These are phyloP conservation scores for Circinella minor DNA, from an alignment of 371 early-diverging fungal genomes.

Conservation along the genomic window DNA sequence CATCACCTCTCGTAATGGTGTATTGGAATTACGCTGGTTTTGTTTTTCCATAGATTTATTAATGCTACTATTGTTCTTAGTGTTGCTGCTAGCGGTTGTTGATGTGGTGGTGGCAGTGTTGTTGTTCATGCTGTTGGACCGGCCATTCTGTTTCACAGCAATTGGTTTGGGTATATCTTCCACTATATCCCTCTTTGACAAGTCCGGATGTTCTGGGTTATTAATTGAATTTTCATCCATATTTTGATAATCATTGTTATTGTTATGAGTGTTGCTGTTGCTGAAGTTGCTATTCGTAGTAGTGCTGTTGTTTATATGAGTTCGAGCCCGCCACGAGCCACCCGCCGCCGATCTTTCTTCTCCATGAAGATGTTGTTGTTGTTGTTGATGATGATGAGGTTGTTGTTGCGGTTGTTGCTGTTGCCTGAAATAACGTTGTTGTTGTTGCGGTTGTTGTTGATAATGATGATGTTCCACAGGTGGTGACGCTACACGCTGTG, in stretches of 20 bases:
- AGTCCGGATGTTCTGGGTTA: not conserved
- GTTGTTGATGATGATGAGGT: slow-evolving; percentile 17
- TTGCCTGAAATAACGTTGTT: not conserved
- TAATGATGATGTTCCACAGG: not conserved
- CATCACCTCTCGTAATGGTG: slow-evolving; percentile 8
- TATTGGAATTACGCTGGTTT: slow-evolving; percentile 1
- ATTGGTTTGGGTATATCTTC: slow-evolving; percentile 1
- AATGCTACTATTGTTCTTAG: not conserved
- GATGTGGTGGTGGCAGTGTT: not conserved
- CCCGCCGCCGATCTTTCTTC: slow-evolving; percentile 24
- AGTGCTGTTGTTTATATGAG: slow-evolving; percentile 7
- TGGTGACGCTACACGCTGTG: not conserved
- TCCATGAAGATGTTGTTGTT: slow-evolving; percentile 21
- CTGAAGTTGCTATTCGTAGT: not conserved
- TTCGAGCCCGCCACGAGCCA: slow-evolving; percentile 23
- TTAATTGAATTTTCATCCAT: not conserved
- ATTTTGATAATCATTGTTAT: not conserved
- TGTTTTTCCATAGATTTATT: not conserved
- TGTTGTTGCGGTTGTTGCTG: slow-evolving; percentile 1
- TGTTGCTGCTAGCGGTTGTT: not conserved
- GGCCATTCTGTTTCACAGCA: not conserved
- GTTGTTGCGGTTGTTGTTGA: slow-evolving; percentile 2
- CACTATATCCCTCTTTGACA: slow-evolving; percentile 2
- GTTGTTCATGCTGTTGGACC: slow-evolving; percentile 4
- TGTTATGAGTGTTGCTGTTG: not conserved